Evolutionary conservation across 2,329 filamentous ascomycete genomes (phyloP).

Genomic region (Aspergillus piperis): DNA sequence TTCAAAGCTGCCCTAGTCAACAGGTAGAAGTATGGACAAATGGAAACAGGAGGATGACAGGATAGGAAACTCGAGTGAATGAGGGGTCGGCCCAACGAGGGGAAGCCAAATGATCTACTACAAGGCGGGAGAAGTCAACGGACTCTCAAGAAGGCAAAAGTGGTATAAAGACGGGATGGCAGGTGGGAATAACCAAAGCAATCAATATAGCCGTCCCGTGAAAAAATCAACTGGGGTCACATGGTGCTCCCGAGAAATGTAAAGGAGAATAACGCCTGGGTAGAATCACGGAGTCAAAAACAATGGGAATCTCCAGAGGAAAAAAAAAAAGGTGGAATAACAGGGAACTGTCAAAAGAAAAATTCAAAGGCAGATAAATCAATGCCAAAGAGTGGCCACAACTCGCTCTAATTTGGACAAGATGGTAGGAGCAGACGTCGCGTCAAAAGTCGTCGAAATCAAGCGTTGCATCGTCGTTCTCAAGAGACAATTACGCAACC

Average conservation of each 20-base stretch:
- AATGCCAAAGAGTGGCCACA: conserved; percentile 23
- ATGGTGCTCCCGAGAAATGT: conserved; percentile 15
- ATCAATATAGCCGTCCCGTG: conserved; percentile 3
- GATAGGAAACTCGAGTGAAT: conserved; percentile 22
- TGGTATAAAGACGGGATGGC: conserved; percentile 18
- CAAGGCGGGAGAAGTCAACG: conserved; percentile 11
- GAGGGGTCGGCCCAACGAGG: conserved; percentile 19
- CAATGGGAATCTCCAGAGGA: conserved; percentile 22
- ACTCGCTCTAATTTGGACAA: conserved; percentile 26
- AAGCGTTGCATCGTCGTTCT: conserved; percentile 35
- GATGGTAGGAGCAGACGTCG: conserved; percentile 30
- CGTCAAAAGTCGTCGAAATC: conserved; percentile 35
- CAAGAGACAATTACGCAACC: conserved; percentile 33
- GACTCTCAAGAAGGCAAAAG: conserved; percentile 14
- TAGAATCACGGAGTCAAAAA: conserved; percentile 16
- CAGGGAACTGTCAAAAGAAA: conserved; percentile 11
- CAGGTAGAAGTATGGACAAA: conserved; percentile 32
- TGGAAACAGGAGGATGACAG: conserved; percentile 22
- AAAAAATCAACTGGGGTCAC: conserved; percentile 1
- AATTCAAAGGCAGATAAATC: conserved; percentile 14
- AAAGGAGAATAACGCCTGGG: conserved; percentile 14
- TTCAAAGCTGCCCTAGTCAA: conserved; percentile 25
- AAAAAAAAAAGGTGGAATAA: conserved; percentile 17
- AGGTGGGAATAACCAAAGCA: conserved; percentile 11
- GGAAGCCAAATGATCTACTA: conserved; percentile 18